Base-by-base conservation (phyloP, 2,329 filamentous ascomycete genomes). In the Apiospora phragmitis region DNA sequence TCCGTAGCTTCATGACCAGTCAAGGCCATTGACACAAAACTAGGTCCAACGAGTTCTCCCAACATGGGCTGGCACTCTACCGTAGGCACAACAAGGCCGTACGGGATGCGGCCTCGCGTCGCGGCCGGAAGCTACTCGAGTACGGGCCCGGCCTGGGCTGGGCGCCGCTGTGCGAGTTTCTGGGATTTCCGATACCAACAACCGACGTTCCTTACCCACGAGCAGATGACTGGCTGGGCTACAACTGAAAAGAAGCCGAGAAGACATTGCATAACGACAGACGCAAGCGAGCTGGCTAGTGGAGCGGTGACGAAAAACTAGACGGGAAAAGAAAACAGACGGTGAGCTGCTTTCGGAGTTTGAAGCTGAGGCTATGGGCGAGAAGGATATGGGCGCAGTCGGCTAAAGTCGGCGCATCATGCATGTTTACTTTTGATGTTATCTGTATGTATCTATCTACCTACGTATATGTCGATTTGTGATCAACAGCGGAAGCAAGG, bases 221-320 rank as follows among this genome's bases (percentile, higher is more conserved):
- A 45, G 76, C 73, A 42, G 78, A 79, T 68, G 79, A 78, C 55
- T 79, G 79, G 79, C 68, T 71, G 6, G 75, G 70, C 67, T 80
- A 77, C 42, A 80, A 79, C 72, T n/a, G 76, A 71, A 70, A 68
- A 66, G 67, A 51, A 68, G 67, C 38, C 26, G 68, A 68, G 59
- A 67, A 65, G 49, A 32, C 26, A 55, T 35, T 43, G 45, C 51
- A 65, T 18, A 67, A 16, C 65, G 26, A 35, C 38, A 16, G 42
- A 26, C 26, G 6, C 42, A 21, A 18, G 32, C 21, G 3, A 41
- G 59, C 59, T 38, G 21, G 26, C 55, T 24, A 12, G 3, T 29
- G 21, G 7, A 32, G 55, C 55, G 55, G 55, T 38, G 55, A 62
- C 55, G 18, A 14, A 14, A 35, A 9, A 62, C 9, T 38, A 14